Percentiles rank a stretch among this genome's conserved stretches.
These are phyloP conservation scores for Anaeramoeba flamelloides DNA, from an alignment of 78 protist genomes.

Conservation along the genomic window DNA sequence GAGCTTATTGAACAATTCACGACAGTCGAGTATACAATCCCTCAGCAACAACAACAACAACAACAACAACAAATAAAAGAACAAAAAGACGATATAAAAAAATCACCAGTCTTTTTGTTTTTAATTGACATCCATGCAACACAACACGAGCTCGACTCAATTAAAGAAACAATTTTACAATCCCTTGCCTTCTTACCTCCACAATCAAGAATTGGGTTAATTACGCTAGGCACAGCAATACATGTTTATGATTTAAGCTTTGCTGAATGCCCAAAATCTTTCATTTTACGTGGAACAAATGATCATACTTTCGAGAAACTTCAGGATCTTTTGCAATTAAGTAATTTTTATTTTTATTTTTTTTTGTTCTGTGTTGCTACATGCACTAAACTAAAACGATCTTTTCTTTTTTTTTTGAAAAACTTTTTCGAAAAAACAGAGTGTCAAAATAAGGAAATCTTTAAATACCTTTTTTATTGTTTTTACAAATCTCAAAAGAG, in stretches of 20 bases:
- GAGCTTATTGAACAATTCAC: constrained; percentile 50
- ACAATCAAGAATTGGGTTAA: constrained; percentile 67
- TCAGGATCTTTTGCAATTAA: too few relatives aligned
- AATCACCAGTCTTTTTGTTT: constrained; percentile 65
- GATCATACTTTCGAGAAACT: too few relatives aligned
- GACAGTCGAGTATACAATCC: background rate
- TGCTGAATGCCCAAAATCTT: background rate
- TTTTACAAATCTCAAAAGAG: too few relatives aligned
- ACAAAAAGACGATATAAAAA: too few relatives aligned
- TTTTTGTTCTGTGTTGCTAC: too few relatives aligned
- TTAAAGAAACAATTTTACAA: constrained; percentile 59
- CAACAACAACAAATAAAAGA: too few relatives aligned
- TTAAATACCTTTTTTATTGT: too few relatives aligned
- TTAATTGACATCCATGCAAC: constrained; percentile 68
- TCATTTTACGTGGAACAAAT: background rate
- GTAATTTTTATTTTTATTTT: too few relatives aligned
- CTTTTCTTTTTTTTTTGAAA: too few relatives aligned
- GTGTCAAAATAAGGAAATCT: too few relatives aligned
- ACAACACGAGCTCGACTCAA: constrained; percentile 58
- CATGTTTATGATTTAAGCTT: constrained; percentile 3
- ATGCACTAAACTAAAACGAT: too few relatives aligned
- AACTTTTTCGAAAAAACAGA: too few relatives aligned
- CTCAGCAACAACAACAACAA: constrained; percentile 2
- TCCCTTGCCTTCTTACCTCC: constrained; percentile 62
- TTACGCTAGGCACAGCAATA: constrained; percentile 81